Evolutionary conservation across 768 basidiomycete species (phyloP), one percentile per base, ranked within the genome.

Genomic region (Agrocybe pediades): DNA sequence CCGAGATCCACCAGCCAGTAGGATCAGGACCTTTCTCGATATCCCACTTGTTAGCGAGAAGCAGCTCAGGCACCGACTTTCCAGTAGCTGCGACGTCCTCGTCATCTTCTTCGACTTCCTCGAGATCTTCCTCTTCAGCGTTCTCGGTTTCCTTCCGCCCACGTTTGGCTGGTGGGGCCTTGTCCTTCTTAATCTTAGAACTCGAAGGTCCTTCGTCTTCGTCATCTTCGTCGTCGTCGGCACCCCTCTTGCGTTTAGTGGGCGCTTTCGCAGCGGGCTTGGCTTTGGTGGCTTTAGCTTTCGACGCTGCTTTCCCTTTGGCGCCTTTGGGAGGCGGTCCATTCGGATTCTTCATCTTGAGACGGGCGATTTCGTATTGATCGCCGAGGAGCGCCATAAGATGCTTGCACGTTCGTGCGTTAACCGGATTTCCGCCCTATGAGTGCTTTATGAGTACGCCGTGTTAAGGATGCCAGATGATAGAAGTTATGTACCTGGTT

Each of bases 11-110:
- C 81, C 81, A 85, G 1, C 81, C 82, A 15, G 75, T 74, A 1
- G 82, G 82, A 60, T 85, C 83, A 17, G 70, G 69, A 0, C 81
- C 81, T 21, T 59, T 78, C 13, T 81, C 80, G 2, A 82, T 52
- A 48, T 84, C 81, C 82, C 81, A 84, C 48, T 82, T 82, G 55
- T 75, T 77, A 0, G 83, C 83, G 0, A 85, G 68, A 47, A 85
- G 66, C 1, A 85, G 65, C 8, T 74, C 74, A 9, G 80, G 80
- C 2, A 74, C 66, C 9, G 58, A 61, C 58, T 78, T 78, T n/a
- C 54, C 60, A 27, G 58, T 56, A 0, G 60, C 48, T 0, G 64
- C 53, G 1, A 62, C 71, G 21, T 61, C 71, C 9, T 62, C 65
- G 21, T 57, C 66, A 2, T 63, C 68, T 1, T 65, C 68, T 3